phyloP scores from a whole-genome alignment of 2,329 filamentous ascomycete genomes.

The Domatiomyces catenatus region DNA sequence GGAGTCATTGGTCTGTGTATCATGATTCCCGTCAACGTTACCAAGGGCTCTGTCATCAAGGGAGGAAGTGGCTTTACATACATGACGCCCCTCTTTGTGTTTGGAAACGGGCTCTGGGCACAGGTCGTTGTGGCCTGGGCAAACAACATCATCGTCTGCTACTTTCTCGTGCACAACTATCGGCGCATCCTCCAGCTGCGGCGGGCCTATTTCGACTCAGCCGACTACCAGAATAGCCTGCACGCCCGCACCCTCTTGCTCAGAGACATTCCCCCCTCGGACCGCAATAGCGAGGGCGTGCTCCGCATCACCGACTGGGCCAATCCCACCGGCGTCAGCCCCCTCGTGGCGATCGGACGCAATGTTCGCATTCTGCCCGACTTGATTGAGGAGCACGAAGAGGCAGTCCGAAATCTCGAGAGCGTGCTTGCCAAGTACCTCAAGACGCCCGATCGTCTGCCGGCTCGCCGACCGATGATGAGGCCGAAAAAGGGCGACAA shows the following conservation, averaged over 20 bases:
- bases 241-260: conserved; percentile 57
- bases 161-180: conserved; percentile 86
- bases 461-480: conserved; percentile 61
- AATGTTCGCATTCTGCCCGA: conserved; percentile 83
- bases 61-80: conserved; percentile 22
- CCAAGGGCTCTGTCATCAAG: conserved; percentile 22
- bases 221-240: conserved; percentile 76
- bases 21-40: conserved; percentile 65
- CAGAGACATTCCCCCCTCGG: conserved; percentile 66
- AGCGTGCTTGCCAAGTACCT: conserved; percentile 75
- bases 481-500: conserved; percentile 60
- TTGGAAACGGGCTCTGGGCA: conserved; percentile 38
- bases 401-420: conserved; percentile 68
- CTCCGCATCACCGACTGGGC: conserved; percentile 66
- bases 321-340: conserved; percentile 62
- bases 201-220: conserved; percentile 64
- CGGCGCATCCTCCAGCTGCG: conserved; percentile 54
- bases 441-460: conserved; percentile 68
- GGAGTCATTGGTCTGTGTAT: conserved; percentile 59
- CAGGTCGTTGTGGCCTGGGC: conserved; percentile 45
- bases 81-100: conserved; percentile 39
- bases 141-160: conserved; percentile 60
- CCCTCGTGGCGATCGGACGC: conserved; percentile 67
- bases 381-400: conserved; percentile 69
- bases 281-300: conserved; percentile 72